A percentile compares a stretch with the other conserved stretches of the same genome.
These are phyloP conservation scores for Podochytrium sp. DNA, from an alignment of 192 early-diverging fungal species.

Conservation along the genomic window DNA sequence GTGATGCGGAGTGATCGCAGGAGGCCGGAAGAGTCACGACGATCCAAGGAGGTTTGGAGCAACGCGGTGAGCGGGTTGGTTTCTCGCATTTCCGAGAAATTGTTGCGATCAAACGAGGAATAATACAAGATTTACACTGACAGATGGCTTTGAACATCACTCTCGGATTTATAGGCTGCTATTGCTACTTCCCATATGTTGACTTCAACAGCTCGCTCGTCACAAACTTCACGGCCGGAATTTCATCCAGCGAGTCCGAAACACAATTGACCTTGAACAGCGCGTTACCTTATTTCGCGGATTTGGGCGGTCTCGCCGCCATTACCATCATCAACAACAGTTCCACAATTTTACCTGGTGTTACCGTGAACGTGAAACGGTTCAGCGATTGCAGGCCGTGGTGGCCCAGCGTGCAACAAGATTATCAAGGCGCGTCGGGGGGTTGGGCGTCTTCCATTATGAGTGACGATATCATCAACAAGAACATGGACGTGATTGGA, in stretches of 20 bases:
- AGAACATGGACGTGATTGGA: neutral
- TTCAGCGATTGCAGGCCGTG: conserved; percentile 2
- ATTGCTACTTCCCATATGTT: neutral
- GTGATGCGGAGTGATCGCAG: conserved; percentile 11
- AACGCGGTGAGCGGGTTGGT: neutral
- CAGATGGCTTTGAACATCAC: conserved; percentile 4
- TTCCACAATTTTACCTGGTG: neutral
- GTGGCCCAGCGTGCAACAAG: neutral
- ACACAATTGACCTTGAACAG: neutral
- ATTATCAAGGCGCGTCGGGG: neutral
- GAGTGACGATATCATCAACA: neutral
- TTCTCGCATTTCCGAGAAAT: neutral
- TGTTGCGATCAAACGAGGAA: too few species aligned
- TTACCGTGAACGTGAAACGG: conserved; percentile 1
- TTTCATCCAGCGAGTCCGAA: neutral
- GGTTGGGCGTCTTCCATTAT: neutral
- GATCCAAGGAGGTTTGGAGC: neutral
- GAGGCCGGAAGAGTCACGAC: neutral
- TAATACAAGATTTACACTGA: too few species aligned
- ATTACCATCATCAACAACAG: neutral
- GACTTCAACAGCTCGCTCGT: neutral
- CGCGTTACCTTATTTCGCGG: neutral
- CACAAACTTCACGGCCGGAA: neutral
- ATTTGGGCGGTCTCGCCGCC: neutral
- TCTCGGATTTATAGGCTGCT: neutral